These are phyloP conservation scores for Alternaria postmessia DNA, from an alignment of 2,329 filamentous ascomycete genomes.

Conservation along the genomic window DNA sequence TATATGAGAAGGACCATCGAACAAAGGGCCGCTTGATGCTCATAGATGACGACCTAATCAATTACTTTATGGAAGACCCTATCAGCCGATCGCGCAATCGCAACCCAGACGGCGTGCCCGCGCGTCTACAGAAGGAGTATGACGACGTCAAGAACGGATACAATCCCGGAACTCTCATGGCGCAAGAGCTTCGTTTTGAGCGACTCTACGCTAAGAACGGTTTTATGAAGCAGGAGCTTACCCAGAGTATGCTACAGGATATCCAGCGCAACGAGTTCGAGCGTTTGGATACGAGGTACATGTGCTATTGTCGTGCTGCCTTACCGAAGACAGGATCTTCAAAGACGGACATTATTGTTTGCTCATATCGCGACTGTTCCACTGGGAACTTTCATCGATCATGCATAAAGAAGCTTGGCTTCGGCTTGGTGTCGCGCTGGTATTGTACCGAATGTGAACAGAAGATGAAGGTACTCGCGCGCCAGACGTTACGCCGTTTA, in stretches of 20 bases:
- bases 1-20: slow-evolving; percentile 23
- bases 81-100: not conserved
- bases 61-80: slow-evolving; percentile 18
- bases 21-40: slow-evolving; percentile 35
- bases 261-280: slow-evolving; percentile 14
- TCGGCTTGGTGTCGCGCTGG: slow-evolving; percentile 32
- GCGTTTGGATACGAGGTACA: not conserved
- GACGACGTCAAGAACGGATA: slow-evolving; percentile 12
- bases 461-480: slow-evolving; percentile 23
- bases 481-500: slow-evolving; percentile 12
- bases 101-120: slow-evolving; percentile 11
- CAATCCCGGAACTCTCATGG: slow-evolving; percentile 23
- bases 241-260: slow-evolving; percentile 10
- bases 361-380: slow-evolving; percentile 27
- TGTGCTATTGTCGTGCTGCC: slow-evolving; percentile 33
- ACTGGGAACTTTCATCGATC: slow-evolving; percentile 32
- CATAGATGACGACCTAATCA: slow-evolving; percentile 29
- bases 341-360: slow-evolving; percentile 15
- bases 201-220: slow-evolving; percentile 21
- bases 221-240: slow-evolving; percentile 16
- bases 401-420: slow-evolving; percentile 31
- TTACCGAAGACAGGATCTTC: not conserved
- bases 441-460: slow-evolving; percentile 35
- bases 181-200: slow-evolving; percentile 27
- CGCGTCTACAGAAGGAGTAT: slow-evolving; percentile 24